A percentile compares a stretch with the other conserved stretches of the same genome.
Evolutionary conservation across 108 stramenopile genomes (phyloP).

Genomic region (Conticribra guillardii): DNA sequence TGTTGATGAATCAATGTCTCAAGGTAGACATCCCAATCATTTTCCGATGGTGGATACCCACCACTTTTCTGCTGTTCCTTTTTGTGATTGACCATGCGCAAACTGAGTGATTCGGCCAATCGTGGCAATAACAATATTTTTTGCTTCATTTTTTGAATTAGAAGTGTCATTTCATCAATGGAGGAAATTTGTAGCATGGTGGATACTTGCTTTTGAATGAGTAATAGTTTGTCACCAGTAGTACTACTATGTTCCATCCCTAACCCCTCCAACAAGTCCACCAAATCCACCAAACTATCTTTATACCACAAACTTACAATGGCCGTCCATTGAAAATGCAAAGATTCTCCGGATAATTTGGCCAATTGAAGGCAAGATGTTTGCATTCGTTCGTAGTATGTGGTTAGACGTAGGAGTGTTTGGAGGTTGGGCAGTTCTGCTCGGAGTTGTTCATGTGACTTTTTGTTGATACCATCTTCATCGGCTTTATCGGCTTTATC

Average conservation of each 20-base stretch:
- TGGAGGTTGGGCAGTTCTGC: conserved; percentile 20
- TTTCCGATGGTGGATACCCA: conserved; percentile 43
- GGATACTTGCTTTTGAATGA: neutral
- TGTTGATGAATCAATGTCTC: conserved; percentile 56
- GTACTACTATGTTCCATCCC: no score
- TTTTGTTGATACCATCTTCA: conserved; percentile 1
- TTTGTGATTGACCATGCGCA: conserved; percentile 38
- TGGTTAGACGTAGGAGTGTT: conserved; percentile 10
- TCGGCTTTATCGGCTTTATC: conserved; percentile 1
- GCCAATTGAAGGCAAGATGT: conserved; percentile 16
- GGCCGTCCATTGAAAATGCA: conserved; percentile 39
- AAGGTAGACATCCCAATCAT: conserved; percentile 58
- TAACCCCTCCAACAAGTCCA: conserved; percentile 6
- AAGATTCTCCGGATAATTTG: conserved; percentile 16
- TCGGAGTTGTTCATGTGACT: neutral
- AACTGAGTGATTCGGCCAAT: conserved; percentile 72
- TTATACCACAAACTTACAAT: conserved; percentile 38
- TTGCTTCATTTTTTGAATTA: conserved; percentile 22
- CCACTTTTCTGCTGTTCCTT: neutral
- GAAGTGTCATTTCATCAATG: conserved; percentile 14
- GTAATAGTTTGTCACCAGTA: no score
- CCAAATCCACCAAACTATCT: conserved; percentile 18
- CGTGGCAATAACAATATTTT: conserved; percentile 63
- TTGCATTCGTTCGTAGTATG: conserved; percentile 42
- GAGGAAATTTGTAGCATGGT: conserved; percentile 8